Percentiles rank a stretch among this genome's conserved stretches.
Conservation (phyloP, 768 basidiomycete species). For the Hemileccinum rubropunctum region DNA sequence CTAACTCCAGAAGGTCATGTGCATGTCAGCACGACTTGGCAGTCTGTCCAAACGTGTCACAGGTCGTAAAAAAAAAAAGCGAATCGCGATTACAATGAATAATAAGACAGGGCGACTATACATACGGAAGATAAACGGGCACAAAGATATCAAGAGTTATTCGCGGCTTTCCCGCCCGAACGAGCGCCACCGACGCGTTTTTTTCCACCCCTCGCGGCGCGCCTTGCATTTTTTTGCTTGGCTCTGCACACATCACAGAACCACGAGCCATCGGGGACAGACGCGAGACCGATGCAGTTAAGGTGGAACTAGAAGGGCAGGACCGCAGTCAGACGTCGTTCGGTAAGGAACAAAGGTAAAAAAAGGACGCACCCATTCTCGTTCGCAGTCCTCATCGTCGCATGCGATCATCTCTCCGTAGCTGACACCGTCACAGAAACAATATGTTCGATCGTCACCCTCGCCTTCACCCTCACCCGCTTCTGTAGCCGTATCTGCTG, state of each 20-base stretch:
- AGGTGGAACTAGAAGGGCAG: slow-evolving; percentile 68
- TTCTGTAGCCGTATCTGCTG: slow-evolving; percentile 41
- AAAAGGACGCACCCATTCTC: slow-evolving; percentile 76
- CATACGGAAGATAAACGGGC: slow-evolving; percentile 11
- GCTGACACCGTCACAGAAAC: slow-evolving; percentile 79
- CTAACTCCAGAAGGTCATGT: too few species aligned
- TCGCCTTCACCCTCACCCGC: slow-evolving; percentile 54
- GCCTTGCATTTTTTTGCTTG: slow-evolving; percentile 50
- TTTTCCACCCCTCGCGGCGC: slow-evolving; percentile 51
- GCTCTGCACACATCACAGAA: slow-evolving; percentile 66
- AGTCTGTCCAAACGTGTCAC: neutral
- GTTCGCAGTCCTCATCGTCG: slow-evolving; percentile 74
- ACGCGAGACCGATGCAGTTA: slow-evolving; percentile 64
- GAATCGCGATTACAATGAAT: slow-evolving; percentile 21
- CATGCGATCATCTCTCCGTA: slow-evolving; percentile 97
- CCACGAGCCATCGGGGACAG: slow-evolving; percentile 71
- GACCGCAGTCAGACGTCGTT: slow-evolving; percentile 11
- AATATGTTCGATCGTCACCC: slow-evolving; percentile 67
- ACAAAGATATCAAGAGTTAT: slow-evolving; percentile 24
- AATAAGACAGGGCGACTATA: slow-evolving; percentile 17
- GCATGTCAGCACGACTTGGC: too few species aligned
- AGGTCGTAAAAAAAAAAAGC: neutral
- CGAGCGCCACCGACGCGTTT: slow-evolving; percentile 43
- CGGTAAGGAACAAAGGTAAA: slow-evolving; percentile 1
- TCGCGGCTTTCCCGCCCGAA: slow-evolving; percentile 29